Conservation (phyloP, 257 asterid species). For the Nicotiana sylvestris region DNA sequence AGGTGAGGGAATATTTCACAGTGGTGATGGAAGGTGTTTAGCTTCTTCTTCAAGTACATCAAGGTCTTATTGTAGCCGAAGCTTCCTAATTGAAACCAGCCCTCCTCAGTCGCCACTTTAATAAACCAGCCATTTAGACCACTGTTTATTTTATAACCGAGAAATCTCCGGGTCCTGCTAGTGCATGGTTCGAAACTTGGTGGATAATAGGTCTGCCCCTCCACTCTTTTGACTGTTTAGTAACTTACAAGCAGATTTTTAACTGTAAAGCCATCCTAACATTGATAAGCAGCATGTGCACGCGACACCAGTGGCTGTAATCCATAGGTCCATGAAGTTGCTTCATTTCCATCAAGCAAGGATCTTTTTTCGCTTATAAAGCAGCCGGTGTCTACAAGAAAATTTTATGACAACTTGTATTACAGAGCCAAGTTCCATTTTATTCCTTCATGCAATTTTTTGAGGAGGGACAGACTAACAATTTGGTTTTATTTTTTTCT, state of each 20-base stretch:
- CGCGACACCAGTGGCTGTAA: neutral
- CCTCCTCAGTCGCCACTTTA: slow-evolving; percentile 67
- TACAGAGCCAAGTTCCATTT: neutral
- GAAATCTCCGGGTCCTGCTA: neutral
- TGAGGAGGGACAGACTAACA: neutral
- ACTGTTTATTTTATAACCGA: neutral
- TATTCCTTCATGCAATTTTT: neutral
- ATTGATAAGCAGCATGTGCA: neutral
- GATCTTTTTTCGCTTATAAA: neutral
- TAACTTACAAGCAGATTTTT: neutral
- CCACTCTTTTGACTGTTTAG: neutral
- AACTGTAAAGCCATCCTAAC: neutral
- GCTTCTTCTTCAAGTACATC: slow-evolving; percentile 95
- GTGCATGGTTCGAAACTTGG: neutral
- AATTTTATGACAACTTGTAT: neutral
- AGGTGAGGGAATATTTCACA: slow-evolving; percentile 30
- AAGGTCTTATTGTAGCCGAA: slow-evolving; percentile 76
- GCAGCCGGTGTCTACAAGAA: neutral
- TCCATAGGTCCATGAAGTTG: neutral
- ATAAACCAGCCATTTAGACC: slow-evolving; percentile 39
- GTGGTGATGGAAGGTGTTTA: slow-evolving; percentile 63
- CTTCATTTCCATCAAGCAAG: neutral
- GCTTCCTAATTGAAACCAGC: slow-evolving; percentile 61
- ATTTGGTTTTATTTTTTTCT: neutral
- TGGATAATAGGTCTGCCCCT: neutral